A percentile compares a stretch with the other conserved stretches of the same genome.
Conservation (phyloP, 2,329 filamentous ascomycete species). For the Sarocladiaceae sp. region DNA sequence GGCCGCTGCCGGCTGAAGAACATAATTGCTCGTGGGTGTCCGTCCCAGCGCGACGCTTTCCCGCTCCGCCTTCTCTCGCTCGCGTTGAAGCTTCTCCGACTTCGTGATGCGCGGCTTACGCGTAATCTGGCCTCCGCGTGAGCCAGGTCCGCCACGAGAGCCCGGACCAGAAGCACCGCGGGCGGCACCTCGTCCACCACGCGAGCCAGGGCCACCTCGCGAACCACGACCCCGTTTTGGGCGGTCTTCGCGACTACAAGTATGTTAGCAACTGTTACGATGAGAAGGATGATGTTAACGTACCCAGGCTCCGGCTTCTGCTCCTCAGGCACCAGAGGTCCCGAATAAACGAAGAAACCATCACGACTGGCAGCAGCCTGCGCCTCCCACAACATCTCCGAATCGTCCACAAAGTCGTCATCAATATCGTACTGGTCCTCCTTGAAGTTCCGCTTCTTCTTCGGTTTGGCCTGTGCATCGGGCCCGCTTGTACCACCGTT, state of each 20-base stretch:
- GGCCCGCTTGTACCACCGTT: constrained; percentile 62
- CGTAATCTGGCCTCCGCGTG: constrained; percentile 67
- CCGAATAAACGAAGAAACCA: constrained; percentile 97
- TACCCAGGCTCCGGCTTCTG: constrained; percentile 64
- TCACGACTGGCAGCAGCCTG: constrained; percentile 91
- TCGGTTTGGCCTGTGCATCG: constrained; percentile 60
- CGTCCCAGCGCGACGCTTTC: constrained; percentile 46
- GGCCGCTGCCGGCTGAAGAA: constrained; percentile 30
- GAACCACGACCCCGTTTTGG: constrained; percentile 61
- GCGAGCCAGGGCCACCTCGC: constrained; percentile 36
- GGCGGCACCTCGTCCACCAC: constrained; percentile 52
- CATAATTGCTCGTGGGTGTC: constrained; percentile 32
- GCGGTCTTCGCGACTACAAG: constrained; percentile 63
- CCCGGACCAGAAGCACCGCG: constrained; percentile 43
- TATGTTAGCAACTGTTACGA: constrained; percentile 27
- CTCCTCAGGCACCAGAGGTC: constrained; percentile 81
- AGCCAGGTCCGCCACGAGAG: constrained; percentile 58
- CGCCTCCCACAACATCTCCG: constrained; percentile 91
- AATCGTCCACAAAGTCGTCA: constrained; percentile 87
- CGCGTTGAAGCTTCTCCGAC: constrained; percentile 75
- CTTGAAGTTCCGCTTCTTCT: constrained; percentile 76
- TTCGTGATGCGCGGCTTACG: constrained; percentile 85
- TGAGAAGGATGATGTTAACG: constrained; percentile 22
- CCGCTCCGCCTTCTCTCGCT: constrained; percentile 74
- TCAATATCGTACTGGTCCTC: constrained; percentile 82